Base-by-base conservation (phyloP, 805 yeast genomes). In the Cyberlindnera subsufficiens region DNA sequence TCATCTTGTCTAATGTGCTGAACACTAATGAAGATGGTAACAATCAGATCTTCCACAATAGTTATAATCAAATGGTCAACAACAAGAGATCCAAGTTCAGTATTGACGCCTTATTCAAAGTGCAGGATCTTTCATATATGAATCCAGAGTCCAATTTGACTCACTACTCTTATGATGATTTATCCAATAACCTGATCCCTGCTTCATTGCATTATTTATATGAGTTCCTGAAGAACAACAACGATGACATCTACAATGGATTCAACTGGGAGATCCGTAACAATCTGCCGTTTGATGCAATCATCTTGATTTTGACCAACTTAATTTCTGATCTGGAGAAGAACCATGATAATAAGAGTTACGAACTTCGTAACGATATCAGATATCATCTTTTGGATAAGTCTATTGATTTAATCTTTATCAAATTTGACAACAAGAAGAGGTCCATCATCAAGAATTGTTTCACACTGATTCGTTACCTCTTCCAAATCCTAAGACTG, bases 191-290 rank as follows among this genome's bases (percentile, higher is more conserved):
- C 56, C 58, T 78, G 46, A 67, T 78, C 31, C 82, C 84, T 1
- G 70, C 80, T 2, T 66, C 78, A 10, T 53, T 78, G 36, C 83
- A 78, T 51, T 77, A 75, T 49, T 59, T 78, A 48, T 74, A 74
- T 50, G 77, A 75, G 45, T 78, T 78, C 52, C 59, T 75, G 45
- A 71, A 73, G 54, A 69, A 75, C 48, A 74, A 74, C 50, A 68
- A 71, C 43, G 60, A 58, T 40, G 63, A 60, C 35, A 68, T 72
- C 39, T 75, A 71, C 54, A 77, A 77, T 6, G 68, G 71, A 43
- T 78, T 66, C 56, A 78, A 78, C 50, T 78, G 84, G 84, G 78
- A 77, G 48, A 67, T 78, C 38, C 72, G 78, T 52, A 65, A 80
- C 36, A 75, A 77, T n/a, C 69, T 78, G 38, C 85, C 85, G 3